Percentiles rank a stretch among this genome's conserved stretches.
phyloP scores from a whole-genome alignment of 2,329 filamentous ascomycete genomes.

The Cladosporium sphaerospermum region DNA sequence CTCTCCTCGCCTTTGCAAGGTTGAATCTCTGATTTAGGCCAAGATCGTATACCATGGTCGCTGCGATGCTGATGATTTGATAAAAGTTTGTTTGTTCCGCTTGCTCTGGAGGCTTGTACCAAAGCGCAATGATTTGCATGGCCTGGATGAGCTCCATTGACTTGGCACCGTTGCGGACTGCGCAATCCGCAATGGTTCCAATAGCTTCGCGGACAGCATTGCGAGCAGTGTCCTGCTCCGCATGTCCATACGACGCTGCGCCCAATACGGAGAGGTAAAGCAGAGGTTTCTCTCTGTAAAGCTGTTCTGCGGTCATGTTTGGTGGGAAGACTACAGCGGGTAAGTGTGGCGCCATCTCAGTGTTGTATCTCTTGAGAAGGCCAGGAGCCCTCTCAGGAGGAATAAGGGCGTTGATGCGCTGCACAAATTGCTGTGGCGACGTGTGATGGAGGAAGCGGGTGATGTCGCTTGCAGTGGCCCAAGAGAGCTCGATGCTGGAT shows the following conservation, averaged over 20 bases:
- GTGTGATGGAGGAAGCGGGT: constrained; percentile 21
- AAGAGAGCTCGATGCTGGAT: constrained; percentile 13
- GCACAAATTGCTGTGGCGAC: constrained; percentile 25
- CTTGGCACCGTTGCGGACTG: constrained; percentile 72
- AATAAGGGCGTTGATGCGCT: constrained; percentile 42
- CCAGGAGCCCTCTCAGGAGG: constrained; percentile 45
- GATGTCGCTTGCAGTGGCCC: constrained; percentile 17
- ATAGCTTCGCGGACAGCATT: constrained; percentile 63
- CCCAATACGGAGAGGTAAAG: constrained; percentile 55
- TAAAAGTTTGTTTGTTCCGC: constrained; percentile 88
- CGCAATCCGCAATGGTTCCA: constrained; percentile 64
- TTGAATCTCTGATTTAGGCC: constrained; percentile 59
- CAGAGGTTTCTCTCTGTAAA: constrained; percentile 53
- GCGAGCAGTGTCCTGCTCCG: constrained; percentile 52
- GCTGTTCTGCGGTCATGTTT: constrained; percentile 47
- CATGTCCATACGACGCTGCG: constrained; percentile 45
- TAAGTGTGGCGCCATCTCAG: constrained; percentile 49
- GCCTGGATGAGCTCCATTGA: constrained; percentile 77
- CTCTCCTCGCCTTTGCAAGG: constrained; percentile 31
- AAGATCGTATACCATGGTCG: constrained; percentile 76
- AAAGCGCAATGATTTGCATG: constrained; percentile 67
- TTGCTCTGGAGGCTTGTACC: constrained; percentile 78
- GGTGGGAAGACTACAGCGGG: constrained; percentile 54
- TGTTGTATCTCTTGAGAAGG: constrained; percentile 52
- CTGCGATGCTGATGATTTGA: constrained; percentile 74